phyloP scores from a whole-genome alignment of 257 asterid genomes.

The Solanum ossicruentum region DNA sequence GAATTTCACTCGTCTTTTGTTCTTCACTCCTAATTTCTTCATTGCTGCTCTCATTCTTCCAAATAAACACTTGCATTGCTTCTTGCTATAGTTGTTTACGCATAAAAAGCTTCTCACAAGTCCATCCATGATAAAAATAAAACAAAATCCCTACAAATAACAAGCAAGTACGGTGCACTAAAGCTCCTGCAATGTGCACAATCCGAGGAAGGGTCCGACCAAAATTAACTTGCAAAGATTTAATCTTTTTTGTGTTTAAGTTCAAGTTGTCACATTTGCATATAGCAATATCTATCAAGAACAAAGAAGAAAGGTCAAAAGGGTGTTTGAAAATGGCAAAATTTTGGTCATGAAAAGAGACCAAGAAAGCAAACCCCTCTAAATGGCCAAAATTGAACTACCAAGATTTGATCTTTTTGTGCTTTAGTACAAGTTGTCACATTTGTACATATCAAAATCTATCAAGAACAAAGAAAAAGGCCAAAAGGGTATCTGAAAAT shows the following conservation, averaged over 20 bases:
- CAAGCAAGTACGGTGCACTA: neutral
- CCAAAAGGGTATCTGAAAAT: neutral
- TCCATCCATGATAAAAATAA: conserved; percentile 7
- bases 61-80: conserved; percentile 24
- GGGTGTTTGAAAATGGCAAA: neutral
- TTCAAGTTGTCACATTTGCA: neutral
- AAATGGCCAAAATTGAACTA: neutral
- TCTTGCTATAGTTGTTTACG: conserved; percentile 14
- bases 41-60: conserved; percentile 41
- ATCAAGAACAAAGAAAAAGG: neutral
- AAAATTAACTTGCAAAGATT: neutral
- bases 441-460: neutral
- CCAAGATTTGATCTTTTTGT: neutral
- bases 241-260: neutral
- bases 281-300: neutral
- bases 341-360: neutral
- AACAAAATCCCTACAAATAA: neutral
- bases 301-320: neutral
- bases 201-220: neutral
- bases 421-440: neutral
- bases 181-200: too few species aligned
- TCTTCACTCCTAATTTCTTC: conserved; percentile 16
- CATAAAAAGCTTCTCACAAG: conserved; percentile 9
- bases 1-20: neutral
- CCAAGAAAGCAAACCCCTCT: neutral